These are phyloP conservation scores for Corylus avellana DNA, from an alignment of 306 rosid species.

Conservation along the genomic window DNA sequence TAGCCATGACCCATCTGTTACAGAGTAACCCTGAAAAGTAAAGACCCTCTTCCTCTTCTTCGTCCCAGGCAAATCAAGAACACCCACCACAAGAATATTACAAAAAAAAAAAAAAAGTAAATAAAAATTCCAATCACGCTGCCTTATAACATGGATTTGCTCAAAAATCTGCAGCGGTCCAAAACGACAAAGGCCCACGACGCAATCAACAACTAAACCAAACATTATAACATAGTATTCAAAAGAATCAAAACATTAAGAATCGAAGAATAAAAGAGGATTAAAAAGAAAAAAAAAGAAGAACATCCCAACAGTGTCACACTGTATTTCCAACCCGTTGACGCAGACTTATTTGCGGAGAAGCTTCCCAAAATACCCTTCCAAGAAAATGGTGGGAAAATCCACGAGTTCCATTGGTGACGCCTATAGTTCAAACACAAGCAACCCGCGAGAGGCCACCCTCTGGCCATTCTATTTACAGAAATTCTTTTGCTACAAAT, in stretches of 20 bases:
- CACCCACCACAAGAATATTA: too few relatives aligned
- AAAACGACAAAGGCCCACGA: neutral
- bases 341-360: neutral
- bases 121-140: neutral
- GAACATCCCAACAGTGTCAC: neutral
- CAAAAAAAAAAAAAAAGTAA: neutral
- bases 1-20: neutral
- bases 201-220: neutral
- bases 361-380: conserved; percentile 32
- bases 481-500: neutral
- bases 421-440: neutral
- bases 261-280: too few relatives aligned
- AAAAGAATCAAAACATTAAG: too few relatives aligned
- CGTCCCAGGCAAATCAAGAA: too few relatives aligned
- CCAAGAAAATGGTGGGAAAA: conserved; percentile 33
- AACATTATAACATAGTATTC: neutral
- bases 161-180: neutral
- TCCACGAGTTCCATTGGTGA: conserved; percentile 21
- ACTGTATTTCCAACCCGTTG: neutral
- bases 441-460: neutral
- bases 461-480: neutral
- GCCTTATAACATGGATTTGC: neutral
- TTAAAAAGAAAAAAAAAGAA: neutral
- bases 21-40: neutral
- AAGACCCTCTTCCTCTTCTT: too few relatives aligned